A percentile compares a stretch with the other conserved stretches of the same genome.
Conservation (phyloP, 768 basidiomycete species). For the Mycena vulgaris region DNA sequence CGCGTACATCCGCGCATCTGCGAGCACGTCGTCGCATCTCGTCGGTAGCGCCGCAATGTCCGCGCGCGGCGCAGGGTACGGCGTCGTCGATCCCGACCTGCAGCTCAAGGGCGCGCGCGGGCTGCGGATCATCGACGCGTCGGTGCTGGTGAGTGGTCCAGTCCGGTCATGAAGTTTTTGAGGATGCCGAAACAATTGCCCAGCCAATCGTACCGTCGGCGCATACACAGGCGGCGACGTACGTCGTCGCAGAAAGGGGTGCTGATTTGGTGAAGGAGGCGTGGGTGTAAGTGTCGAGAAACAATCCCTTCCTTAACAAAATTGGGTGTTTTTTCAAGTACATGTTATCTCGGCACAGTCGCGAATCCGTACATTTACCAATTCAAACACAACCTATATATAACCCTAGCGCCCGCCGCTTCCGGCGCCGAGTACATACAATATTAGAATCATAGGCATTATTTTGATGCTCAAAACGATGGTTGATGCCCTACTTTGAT, state of each 20-base stretch:
- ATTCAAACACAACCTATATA: too few relatives aligned
- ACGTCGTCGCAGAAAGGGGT: conserved; percentile 31
- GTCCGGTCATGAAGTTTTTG: not conserved
- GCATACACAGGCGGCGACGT: conserved; percentile 33
- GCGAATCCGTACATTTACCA: too few relatives aligned
- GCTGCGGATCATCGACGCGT: conserved; percentile 49
- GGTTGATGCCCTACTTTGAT: too few relatives aligned
- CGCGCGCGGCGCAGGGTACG: conserved; percentile 30
- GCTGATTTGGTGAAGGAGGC: conserved; percentile 24
- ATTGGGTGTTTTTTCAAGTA: too few relatives aligned
- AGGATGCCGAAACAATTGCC: too few relatives aligned
- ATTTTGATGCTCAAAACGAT: too few relatives aligned
- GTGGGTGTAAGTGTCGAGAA: too few relatives aligned
- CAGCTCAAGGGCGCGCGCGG: conserved; percentile 44
- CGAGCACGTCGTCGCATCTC: conserved; percentile 39
- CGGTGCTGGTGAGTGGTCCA: conserved; percentile 35
- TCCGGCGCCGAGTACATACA: too few relatives aligned
- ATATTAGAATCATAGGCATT: too few relatives aligned
- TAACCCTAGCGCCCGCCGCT: too few relatives aligned
- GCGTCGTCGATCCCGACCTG: conserved; percentile 47
- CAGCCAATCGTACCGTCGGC: conserved; percentile 16
- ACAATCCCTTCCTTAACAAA: too few relatives aligned
- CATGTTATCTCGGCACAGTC: too few relatives aligned
- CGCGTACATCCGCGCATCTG: conserved; percentile 25
- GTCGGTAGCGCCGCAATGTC: conserved; percentile 44